phyloP scores from a whole-genome alignment of 1,139 yeast genomes.

The Kodamaea arcana region DNA sequence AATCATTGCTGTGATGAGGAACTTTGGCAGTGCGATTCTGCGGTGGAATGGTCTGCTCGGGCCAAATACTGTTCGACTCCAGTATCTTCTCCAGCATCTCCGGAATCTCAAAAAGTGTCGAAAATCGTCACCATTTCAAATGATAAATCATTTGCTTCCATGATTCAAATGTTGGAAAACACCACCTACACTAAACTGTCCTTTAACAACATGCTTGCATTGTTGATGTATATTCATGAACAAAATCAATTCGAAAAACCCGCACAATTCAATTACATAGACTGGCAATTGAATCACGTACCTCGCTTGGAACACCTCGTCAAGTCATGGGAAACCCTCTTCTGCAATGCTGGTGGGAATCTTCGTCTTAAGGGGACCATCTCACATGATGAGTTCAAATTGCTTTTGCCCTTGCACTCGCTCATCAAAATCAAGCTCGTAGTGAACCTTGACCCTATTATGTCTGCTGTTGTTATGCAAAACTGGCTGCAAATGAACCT shows the following conservation, averaged over 20 bases:
- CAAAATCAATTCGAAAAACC: conserved; percentile 44
- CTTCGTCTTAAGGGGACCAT: conserved; percentile 49
- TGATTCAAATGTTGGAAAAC: conserved; percentile 3
- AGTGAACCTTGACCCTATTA: conserved; percentile 53
- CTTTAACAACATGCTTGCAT: conserved; percentile 55
- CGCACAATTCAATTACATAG: conserved; percentile 29
- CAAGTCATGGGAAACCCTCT: conserved; percentile 63
- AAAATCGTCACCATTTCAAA: conserved; percentile 3
- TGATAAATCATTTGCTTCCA: conserved; percentile 2
- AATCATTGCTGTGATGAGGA: conserved; percentile 66
- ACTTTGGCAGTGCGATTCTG: conserved; percentile 61
- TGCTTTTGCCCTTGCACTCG: conserved; percentile 59
- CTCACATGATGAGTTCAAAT: conserved; percentile 52
- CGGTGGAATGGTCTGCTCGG: conserved; percentile 49
- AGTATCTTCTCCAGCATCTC: background rate
- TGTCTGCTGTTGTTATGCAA: conserved; percentile 54
- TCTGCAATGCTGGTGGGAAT: conserved; percentile 57
- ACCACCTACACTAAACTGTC: conserved; percentile 32
- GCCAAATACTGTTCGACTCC: background rate
- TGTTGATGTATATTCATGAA: conserved; percentile 71
- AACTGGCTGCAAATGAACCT: conserved; percentile 65
- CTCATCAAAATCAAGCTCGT: conserved; percentile 63
- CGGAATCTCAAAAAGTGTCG: background rate
- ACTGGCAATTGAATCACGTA: conserved; percentile 60
- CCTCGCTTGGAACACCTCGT: conserved; percentile 53